phyloP scores from a whole-genome alignment of 129 eudicot genomes.

The Flaveria brownii region DNA sequence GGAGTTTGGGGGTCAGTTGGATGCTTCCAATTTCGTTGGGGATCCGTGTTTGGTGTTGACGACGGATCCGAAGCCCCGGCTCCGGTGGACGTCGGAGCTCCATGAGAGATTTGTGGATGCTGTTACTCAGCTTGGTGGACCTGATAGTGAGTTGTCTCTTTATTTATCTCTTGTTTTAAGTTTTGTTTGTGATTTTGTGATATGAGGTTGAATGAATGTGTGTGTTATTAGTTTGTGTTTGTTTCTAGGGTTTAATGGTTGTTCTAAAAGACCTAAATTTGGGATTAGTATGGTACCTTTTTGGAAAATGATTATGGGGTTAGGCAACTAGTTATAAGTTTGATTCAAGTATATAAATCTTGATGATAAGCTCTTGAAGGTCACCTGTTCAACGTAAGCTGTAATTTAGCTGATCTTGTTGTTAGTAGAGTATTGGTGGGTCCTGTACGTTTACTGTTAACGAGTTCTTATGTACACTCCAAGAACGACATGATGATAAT shows the following conservation, averaged over 20 bases:
- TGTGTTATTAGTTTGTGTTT: neutral
- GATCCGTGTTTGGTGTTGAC: conserved; percentile 78
- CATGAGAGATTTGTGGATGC: conserved; percentile 93
- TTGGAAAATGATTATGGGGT: no score
- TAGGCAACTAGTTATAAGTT: no score
- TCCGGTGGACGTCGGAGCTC: conserved; percentile 95
- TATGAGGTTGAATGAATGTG: neutral
- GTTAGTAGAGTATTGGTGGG: no score
- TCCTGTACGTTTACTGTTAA: no score
- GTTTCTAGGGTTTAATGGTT: conserved; percentile 18
- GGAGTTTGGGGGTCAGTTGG: conserved; percentile 44
- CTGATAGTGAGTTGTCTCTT: conserved; percentile 56
- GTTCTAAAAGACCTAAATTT: neutral
- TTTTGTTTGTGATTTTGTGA: conserved; percentile 3
- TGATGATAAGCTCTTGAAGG: no score
- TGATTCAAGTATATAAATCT: no score
- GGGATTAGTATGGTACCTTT: neutral
- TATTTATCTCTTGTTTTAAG: neutral
- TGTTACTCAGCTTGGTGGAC: conserved; percentile 91
- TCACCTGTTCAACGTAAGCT: no score
- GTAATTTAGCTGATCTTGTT: no score
- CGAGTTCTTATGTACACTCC: no score
- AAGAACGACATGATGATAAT: neutral
- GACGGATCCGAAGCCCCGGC: conserved; percentile 89
- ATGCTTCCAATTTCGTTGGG: conserved; percentile 45